phyloP scores from a whole-genome alignment of 495 filamentous ascomycete species.

The Penicillium pancosmium region DNA sequence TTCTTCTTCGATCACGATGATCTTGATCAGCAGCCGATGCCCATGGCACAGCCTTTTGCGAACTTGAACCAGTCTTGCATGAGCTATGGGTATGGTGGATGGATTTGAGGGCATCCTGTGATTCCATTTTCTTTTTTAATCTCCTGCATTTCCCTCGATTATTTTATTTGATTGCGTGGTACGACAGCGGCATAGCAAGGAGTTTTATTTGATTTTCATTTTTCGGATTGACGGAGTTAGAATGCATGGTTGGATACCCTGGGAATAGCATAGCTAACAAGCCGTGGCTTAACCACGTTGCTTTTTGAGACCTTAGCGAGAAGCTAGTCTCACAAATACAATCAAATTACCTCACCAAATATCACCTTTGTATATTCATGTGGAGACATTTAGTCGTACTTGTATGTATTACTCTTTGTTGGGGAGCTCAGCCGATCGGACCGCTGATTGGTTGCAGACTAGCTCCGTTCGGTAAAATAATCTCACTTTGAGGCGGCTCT shows the following conservation, averaged over 20 bases:
- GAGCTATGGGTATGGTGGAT: constrained; percentile 44
- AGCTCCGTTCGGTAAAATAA: constrained; percentile 4
- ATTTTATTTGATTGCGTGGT: constrained; percentile 18
- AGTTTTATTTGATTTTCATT: constrained; percentile 29
- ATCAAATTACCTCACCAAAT: constrained; percentile 7
- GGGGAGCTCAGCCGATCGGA: background rate
- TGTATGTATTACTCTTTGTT: background rate
- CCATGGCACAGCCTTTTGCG: constrained; percentile 31
- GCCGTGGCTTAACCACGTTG: constrained; percentile 15
- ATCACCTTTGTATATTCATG: background rate
- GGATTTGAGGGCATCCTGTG: constrained; percentile 33
- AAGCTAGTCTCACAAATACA: background rate
- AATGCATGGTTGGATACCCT: constrained; percentile 35
- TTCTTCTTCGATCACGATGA: constrained; percentile 53
- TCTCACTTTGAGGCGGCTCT: background rate
- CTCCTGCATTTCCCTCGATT: constrained; percentile 7
- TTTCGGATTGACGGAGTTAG: constrained; percentile 19
- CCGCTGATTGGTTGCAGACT: constrained; percentile 10
- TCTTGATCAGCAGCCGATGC: constrained; percentile 33
- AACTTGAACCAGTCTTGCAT: constrained; percentile 39
- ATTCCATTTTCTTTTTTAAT: background rate
- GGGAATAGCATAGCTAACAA: constrained; percentile 22
- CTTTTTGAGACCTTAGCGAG: constrained; percentile 8
- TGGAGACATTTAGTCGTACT: background rate
- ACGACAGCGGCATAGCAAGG: constrained; percentile 43